Base-by-base conservation (phyloP, 345 rosid species). In the Acer campestre region DNA sequence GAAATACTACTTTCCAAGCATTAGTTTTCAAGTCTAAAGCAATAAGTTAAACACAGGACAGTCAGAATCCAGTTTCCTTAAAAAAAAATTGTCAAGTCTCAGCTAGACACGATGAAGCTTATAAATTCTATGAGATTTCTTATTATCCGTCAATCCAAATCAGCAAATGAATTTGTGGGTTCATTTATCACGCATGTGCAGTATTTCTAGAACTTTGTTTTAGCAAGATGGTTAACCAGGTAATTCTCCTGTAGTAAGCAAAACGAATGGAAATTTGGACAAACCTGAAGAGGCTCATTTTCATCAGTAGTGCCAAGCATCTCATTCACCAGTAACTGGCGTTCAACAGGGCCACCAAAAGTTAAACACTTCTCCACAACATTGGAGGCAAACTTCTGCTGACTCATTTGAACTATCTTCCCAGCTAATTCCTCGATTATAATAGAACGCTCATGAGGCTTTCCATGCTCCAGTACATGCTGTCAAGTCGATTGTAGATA, bases 381-480 rank as follows among this genome's bases (percentile, higher is more conserved):
- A 69, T 89, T 89, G 11, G 91, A 89, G 6, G 93, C 91, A 62
- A 89, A 89, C 80, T 89, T 89, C 80, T 88, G 93, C 86, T 86
- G 93, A 81, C 91, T 90, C 91, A 89, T 86, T 80, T 88, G 86
- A 68, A 89, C 93, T 46, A 89, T 88, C 74, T 86, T 86, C 53
- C 91, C 93, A 10, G 93, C 89, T 78, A 89, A 81, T 72, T 88
- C 91, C 77, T 86, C 83, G 22, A 88, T 86, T 38, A 87, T 85
- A 12, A 86, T 70, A 23, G 92, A 81, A 0, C 93, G 89, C 70
- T 92, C 97, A 49, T 88, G 86, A 31, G 94, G 87, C 65, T 88
- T 88, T 71, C 92, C 94, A 67, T 87, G 90, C 93, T 89, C 90
- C 75, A 90, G 85, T 0, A 89, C 89, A 79, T 89, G 94, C 94